A percentile compares a stretch with the other conserved stretches of the same genome.
phyloP scores from a whole-genome alignment of 2,329 filamentous ascomycete genomes.

The Chaetomiaceae sp. region DNA sequence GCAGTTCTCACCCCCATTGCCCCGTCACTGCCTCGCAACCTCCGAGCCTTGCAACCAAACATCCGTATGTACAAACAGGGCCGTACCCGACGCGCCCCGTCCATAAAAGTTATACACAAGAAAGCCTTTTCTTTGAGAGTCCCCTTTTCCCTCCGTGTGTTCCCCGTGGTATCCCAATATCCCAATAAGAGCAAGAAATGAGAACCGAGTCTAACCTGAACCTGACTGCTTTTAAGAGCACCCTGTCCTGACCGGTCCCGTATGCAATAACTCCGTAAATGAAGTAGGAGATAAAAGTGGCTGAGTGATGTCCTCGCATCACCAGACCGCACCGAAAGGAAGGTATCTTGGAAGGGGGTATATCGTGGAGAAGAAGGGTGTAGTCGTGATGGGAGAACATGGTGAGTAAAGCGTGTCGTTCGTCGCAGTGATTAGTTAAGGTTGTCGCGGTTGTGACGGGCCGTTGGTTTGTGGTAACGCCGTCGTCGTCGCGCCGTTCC shows the following conservation, averaged over 20 bases:
- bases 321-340: too few species aligned
- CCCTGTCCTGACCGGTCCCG: conserved; percentile 6
- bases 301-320: background rate
- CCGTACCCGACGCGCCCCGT: conserved; percentile 17
- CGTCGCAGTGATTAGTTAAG: too few species aligned
- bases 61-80: conserved; percentile 13
- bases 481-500: background rate
- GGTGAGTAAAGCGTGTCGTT: too few species aligned
- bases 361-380: background rate
- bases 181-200: too few species aligned
- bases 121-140: background rate
- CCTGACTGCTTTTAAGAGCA: conserved; percentile 3
- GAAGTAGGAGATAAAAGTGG: background rate
- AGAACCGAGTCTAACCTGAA: background rate
- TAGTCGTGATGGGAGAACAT: background rate
- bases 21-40: background rate
- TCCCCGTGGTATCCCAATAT: conserved; percentile 9
- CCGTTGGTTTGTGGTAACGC: background rate
- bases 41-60: background rate
- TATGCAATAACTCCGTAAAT: background rate
- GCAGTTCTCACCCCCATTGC: conserved; percentile 14
- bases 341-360: background rate
- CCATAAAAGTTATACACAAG: conserved; percentile 4
- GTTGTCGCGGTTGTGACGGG: too few species aligned
- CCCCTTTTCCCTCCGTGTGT: conserved; percentile 9